These are phyloP conservation scores for Fusarium sp. DNA, from an alignment of 2,329 filamentous ascomycete species.

Conservation along the genomic window DNA sequence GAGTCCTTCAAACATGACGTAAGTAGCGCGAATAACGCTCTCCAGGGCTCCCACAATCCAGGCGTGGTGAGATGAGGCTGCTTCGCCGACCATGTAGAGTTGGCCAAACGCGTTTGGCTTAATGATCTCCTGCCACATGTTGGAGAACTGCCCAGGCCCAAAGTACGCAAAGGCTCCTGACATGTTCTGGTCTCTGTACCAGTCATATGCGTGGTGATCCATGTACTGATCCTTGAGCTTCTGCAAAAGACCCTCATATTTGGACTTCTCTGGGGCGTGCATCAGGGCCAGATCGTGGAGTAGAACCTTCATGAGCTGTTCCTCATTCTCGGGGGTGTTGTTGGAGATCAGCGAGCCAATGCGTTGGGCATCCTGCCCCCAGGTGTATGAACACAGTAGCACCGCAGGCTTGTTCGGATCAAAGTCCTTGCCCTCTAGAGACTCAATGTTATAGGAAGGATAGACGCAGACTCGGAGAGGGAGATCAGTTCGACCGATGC, in stretches of 20 bases:
- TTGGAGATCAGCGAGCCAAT: conserved; percentile 25
- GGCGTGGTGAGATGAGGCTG: conserved; percentile 33
- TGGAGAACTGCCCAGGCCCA: conserved; percentile 32
- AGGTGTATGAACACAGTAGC: conserved; percentile 37
- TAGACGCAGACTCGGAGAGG: conserved; percentile 49
- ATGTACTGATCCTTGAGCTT: conserved; percentile 16
- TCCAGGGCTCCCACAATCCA: conserved; percentile 39
- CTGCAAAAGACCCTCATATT: background rate
- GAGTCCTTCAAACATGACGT: conserved; percentile 27
- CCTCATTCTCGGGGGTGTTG: conserved; percentile 19
- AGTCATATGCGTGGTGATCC: conserved; percentile 34
- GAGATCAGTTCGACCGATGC: conserved; percentile 41
- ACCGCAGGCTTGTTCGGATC: conserved; percentile 19
- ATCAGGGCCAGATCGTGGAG: conserved; percentile 29
- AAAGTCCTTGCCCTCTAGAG: background rate
- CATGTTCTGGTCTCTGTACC: conserved; percentile 39
- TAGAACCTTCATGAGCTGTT: conserved; percentile 17
- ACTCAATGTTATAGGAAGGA: conserved; percentile 45
- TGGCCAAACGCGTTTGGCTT: conserved; percentile 39
- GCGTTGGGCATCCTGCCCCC: conserved; percentile 37
- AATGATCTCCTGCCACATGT: conserved; percentile 40
- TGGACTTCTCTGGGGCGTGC: conserved; percentile 11
- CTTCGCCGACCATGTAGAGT: conserved; percentile 37
- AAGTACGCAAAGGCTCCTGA: conserved; percentile 41
- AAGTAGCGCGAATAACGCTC: conserved; percentile 33